Percentiles rank a stretch among this genome's conserved stretches.
Evolutionary conservation across 805 yeast species (phyloP).

Genomic region (Yarrowia bubula): DNA sequence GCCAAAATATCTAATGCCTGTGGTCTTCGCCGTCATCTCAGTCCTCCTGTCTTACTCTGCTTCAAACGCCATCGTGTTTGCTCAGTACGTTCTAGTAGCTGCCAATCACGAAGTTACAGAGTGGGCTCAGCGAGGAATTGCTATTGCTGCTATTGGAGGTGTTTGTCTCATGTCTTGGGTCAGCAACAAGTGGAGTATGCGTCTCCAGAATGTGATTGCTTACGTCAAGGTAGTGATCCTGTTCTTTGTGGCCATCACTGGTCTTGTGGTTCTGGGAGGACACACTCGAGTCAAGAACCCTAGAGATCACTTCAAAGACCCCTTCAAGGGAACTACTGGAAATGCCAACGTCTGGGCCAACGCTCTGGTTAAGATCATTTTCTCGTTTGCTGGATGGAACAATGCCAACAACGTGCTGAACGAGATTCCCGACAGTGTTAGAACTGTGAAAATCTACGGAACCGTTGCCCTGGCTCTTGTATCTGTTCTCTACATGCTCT

Average conservation of each 20-base stretch:
- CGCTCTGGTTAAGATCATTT: slow-evolving; percentile 58
- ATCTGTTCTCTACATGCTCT: slow-evolving; percentile 53
- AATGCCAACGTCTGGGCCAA: slow-evolving; percentile 50
- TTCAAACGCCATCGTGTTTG: slow-evolving; percentile 64
- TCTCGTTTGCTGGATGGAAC: slow-evolving; percentile 70
- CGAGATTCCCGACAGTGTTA: slow-evolving; percentile 56
- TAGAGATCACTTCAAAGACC: slow-evolving; percentile 42
- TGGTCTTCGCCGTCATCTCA: slow-evolving; percentile 50
- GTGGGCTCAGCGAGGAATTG: slow-evolving; percentile 47
- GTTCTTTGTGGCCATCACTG: slow-evolving; percentile 49
- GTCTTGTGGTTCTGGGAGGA: slow-evolving; percentile 45
- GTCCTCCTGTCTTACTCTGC: slow-evolving; percentile 60
- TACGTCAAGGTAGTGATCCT: slow-evolving; percentile 53
- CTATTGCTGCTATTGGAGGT: slow-evolving; percentile 48
- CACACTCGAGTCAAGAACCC: slow-evolving; percentile 36
- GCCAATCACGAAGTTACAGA: slow-evolving; percentile 44
- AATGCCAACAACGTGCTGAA: slow-evolving; percentile 61
- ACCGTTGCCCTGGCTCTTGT: slow-evolving; percentile 55
- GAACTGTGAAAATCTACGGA: slow-evolving; percentile 56
- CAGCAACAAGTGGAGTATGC: slow-evolving; percentile 52
- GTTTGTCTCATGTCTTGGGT: slow-evolving; percentile 50
- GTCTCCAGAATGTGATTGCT: slow-evolving; percentile 55
- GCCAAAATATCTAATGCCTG: slow-evolving; percentile 55
- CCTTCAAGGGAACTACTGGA: slow-evolving; percentile 41
- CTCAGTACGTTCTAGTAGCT: slow-evolving; percentile 53